Base-by-base conservation (phyloP, 31 red algal genomes). In the Asparagopsis taxiformis region DNA sequence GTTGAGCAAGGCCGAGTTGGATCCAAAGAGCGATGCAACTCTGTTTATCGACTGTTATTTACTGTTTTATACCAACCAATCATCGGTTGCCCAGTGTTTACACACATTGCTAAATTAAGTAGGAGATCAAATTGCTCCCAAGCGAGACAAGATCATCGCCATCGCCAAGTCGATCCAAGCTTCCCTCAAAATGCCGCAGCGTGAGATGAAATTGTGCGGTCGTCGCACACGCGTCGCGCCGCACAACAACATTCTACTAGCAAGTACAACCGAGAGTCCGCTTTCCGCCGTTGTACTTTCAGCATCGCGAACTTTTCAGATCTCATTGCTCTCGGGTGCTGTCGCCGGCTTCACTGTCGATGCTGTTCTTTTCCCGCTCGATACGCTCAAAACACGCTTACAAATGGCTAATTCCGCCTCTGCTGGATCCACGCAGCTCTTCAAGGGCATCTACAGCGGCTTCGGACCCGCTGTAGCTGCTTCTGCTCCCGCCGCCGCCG, bases 351-450 rank as follows among this genome's bases (percentile, higher is more conserved):
- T 78, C 71, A 75, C 85, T 3, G 95, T 93, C 21, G 95, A 98
- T 37, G 74, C 89, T 28, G 73, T 85, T 26, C 80, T 98, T 0
- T 98, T 98, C 74, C 95, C 95, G 6, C 68, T 98, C 10, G 95
- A 98, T 62, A 98, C 95, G 41, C 53, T 98, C 3, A 98, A 98
- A 62, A 97, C 93, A 3, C 63, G 93, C 25, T 22, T 97, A 53
- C 93, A 97, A 59, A 34, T 68, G 37, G 70, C 64, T 21, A 64
- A 56, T 30, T 21, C 88, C 17, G 9, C 51, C 7, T 59, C 74
- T 15, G 68, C 73, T 10, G 81, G 75, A 5, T 25, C 56, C 58
- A 43, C 51, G 19, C 35, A 51, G 16, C 50, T 85, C 29, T 31
- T 92, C 31, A 64, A 64, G 13, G 89, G 89, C n/a, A 36, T 98